Base-by-base conservation (phyloP, 805 yeast genomes). In the Monosporozyma aerobia region DNA sequence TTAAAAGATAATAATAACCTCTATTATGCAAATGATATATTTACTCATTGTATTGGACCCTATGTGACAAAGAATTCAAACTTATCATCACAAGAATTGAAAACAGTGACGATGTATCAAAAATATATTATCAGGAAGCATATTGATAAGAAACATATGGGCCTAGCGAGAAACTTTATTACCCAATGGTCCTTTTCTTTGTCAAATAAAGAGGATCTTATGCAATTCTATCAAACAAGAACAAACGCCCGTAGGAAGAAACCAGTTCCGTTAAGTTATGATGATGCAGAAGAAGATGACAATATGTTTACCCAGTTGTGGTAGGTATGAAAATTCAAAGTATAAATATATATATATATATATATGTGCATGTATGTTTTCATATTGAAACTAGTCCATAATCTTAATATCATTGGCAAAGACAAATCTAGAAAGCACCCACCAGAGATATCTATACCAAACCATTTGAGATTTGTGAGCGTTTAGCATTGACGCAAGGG, bases 381-480 rank as follows among this genome's bases (percentile, higher is more conserved):
- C 3, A 11, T 9, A 13, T 11, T 32, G 14, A n/a, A 47, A 25
- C 30, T 32, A 39, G 40, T 46, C 27, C 39, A 56, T 45, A 13
- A 60, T 49, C 13, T 54, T 48, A 30, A 87, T 72, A 61, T 87
- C 90, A 68, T 92, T 90, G 50, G 79, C 78, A 44, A 83, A 81
- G 74, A 87, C 79, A 69, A 89, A 92, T 56, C 90, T 75, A 54
- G 96, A 85, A 14, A 83, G 68, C 5, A 79, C 54, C 63, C 94
- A 73, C 97, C 97, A 94, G 1, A 89, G 83, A 72, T 86, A 87
- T 58, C 99, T 76, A 67, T 85, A 94, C 97, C 97, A 92, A 8
- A 85, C 90, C 87, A 94, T 87, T 67, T 94, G 99, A 1, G 95
- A 81, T 56, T 75, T 75, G 69, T 94, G 98, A 2, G 86, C 95